phyloP scores from a whole-genome alignment of 192 early-diverging fungal genomes.

The Umbelopsis sp. region DNA sequence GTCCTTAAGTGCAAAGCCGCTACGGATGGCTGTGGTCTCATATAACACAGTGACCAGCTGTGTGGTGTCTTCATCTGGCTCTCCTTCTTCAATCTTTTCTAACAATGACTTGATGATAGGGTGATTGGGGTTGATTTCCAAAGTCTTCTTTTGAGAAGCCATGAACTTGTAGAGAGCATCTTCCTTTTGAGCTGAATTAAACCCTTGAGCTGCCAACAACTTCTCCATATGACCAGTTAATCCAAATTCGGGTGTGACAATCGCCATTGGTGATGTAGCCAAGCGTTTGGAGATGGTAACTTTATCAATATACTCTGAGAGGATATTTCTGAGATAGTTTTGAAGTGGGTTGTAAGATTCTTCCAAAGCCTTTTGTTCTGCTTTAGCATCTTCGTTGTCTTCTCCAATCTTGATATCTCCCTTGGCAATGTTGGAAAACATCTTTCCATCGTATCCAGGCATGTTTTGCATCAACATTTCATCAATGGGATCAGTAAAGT shows the following conservation, averaged over 20 bases:
- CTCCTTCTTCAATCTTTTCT: slow-evolving; percentile 48
- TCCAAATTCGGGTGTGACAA: slow-evolving; percentile 62
- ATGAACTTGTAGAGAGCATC: slow-evolving; percentile 50
- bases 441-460: slow-evolving; percentile 73
- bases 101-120: slow-evolving; percentile 60
- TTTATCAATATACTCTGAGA: slow-evolving; percentile 56
- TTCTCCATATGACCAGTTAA: slow-evolving; percentile 69
- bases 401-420: slow-evolving; percentile 68
- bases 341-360: slow-evolving; percentile 53
- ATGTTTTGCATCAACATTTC: slow-evolving; percentile 79
- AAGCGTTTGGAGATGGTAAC: slow-evolving; percentile 73
- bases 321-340: slow-evolving; percentile 55
- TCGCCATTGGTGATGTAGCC: slow-evolving; percentile 75
- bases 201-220: slow-evolving; percentile 59
- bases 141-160: slow-evolving; percentile 59
- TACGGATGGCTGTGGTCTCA: slow-evolving; percentile 64
- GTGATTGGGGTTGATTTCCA: slow-evolving; percentile 72
- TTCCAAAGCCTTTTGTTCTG: slow-evolving; percentile 52
- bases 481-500: slow-evolving; percentile 75
- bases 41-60: slow-evolving; percentile 59
- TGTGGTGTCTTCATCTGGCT: slow-evolving; percentile 45
- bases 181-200: slow-evolving; percentile 42
- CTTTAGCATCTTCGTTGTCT: slow-evolving; percentile 48
- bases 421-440: slow-evolving; percentile 74
- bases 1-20: slow-evolving; percentile 62